phyloP scores from a whole-genome alignment of 345 rosid genomes.

The Linum trigynum region DNA sequence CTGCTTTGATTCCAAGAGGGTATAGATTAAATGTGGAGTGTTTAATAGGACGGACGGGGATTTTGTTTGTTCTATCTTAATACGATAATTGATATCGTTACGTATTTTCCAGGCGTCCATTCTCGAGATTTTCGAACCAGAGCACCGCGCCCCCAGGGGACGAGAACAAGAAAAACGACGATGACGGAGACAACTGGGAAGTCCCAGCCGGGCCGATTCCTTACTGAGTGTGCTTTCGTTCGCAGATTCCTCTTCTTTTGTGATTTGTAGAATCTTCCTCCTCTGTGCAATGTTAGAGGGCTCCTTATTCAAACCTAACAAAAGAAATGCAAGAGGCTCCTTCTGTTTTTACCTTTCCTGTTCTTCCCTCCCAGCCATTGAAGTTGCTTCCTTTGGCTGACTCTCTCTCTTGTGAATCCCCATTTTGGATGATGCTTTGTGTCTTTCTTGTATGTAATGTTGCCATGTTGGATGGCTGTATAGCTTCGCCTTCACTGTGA shows the following conservation, averaged over 20 bases:
- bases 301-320: neutral
- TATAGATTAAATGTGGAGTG: neutral
- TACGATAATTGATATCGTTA: neutral
- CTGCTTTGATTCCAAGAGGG: neutral
- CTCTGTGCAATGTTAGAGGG: neutral
- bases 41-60: neutral
- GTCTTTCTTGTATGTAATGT: too few species aligned
- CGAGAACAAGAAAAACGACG: constrained; percentile 37
- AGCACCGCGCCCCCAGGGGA: constrained; percentile 27
- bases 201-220: constrained; percentile 54
- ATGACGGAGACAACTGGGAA: constrained; percentile 82
- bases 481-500: too few species aligned
- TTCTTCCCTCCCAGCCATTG: too few species aligned
- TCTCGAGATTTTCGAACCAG: constrained; percentile 25
- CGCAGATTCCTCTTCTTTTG: neutral
- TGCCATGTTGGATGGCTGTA: too few species aligned
- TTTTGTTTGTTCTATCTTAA: neutral
- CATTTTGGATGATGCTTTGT: too few species aligned
- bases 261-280: neutral
- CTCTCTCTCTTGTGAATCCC: too few species aligned
- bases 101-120: constrained; percentile 37
- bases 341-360: neutral
- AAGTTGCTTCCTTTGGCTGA: too few species aligned
- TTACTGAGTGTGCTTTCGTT: constrained; percentile 18
- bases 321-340: too few species aligned